These are phyloP conservation scores for Suillus decipiens DNA, from an alignment of 768 basidiomycete genomes.

Conservation along the genomic window DNA sequence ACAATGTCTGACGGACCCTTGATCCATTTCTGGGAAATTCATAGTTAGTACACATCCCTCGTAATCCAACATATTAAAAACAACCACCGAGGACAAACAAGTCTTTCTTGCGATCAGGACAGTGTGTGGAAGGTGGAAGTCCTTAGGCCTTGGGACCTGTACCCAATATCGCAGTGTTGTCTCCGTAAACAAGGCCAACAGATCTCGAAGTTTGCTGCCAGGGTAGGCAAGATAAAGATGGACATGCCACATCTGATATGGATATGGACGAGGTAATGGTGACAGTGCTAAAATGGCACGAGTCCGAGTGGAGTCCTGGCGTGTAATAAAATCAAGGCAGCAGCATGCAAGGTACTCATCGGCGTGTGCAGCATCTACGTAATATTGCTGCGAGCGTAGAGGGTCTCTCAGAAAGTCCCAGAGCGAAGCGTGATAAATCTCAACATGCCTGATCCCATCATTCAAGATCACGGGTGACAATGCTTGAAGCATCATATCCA, in stretches of 20 bases:
- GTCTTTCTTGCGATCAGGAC: not conserved
- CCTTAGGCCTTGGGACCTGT: not conserved
- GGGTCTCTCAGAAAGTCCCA: not conserved
- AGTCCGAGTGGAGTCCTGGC: not conserved
- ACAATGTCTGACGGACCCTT: not conserved
- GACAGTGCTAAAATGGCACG: not conserved
- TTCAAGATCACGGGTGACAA: slow-evolving; percentile 2
- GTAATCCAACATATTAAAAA: not conserved
- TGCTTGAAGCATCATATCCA: not conserved
- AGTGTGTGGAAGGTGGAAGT: not conserved
- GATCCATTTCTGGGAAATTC: not conserved
- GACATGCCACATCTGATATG: not conserved
- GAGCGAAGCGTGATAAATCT: slow-evolving; percentile 6
- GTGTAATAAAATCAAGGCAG: not conserved
- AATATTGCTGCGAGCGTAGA: slow-evolving; percentile 2
- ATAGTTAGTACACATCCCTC: not conserved
- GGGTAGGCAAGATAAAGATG: not conserved
- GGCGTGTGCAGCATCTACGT: not conserved
- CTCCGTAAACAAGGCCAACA: not conserved
- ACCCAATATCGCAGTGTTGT: not conserved
- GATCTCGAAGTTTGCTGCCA: not conserved
- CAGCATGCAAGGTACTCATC: not conserved
- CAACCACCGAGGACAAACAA: slow-evolving; percentile 20
- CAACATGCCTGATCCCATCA: not conserved
- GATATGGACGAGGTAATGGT: not conserved